Evolutionary conservation across 2,329 filamentous ascomycete genomes (phyloP).

Genomic region (Alternaria postmessia): DNA sequence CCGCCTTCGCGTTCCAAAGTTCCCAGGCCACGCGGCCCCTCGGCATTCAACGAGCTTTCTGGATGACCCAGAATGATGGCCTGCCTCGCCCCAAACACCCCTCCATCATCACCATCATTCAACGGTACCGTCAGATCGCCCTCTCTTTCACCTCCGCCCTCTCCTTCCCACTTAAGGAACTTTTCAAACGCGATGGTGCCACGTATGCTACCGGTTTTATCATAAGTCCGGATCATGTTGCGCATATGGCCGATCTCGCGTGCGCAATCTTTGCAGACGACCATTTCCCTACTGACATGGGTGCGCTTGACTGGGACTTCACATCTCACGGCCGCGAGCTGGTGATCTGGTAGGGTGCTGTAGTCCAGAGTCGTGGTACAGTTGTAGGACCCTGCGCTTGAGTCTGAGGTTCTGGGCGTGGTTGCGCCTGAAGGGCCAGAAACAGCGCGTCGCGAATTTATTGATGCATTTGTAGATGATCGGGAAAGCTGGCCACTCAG

Average conservation of each 20-base stretch:
- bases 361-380: slow-evolving; percentile 25
- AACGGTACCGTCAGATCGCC: slow-evolving; percentile 34
- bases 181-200: slow-evolving; percentile 42
- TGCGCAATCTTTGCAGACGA: slow-evolving; percentile 42
- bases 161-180: slow-evolving; percentile 39
- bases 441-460: slow-evolving; percentile 27
- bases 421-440: slow-evolving; percentile 24
- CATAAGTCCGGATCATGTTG: slow-evolving; percentile 40
- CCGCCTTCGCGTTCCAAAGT: slow-evolving; percentile 18
- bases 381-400: slow-evolving; percentile 21
- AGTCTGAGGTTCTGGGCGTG: slow-evolving; percentile 22
- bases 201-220: slow-evolving; percentile 41
- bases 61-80: slow-evolving; percentile 36
- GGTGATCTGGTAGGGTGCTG: slow-evolving; percentile 36
- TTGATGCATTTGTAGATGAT: slow-evolving; percentile 28
- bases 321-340: slow-evolving; percentile 34
- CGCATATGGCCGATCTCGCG: slow-evolving; percentile 41
- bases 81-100: slow-evolving; percentile 28
- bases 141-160: slow-evolving; percentile 23
- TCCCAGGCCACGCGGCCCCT: slow-evolving; percentile 23
- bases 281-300: slow-evolving; percentile 34
- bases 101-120: slow-evolving; percentile 21
- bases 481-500: slow-evolving; percentile 36
- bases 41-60: slow-evolving; percentile 22
- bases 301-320: slow-evolving; percentile 26